Percentiles rank a stretch among this genome's conserved stretches.
Evolutionary conservation across 805 yeast species (phyloP).

Genomic region (Candida gorgasii): DNA sequence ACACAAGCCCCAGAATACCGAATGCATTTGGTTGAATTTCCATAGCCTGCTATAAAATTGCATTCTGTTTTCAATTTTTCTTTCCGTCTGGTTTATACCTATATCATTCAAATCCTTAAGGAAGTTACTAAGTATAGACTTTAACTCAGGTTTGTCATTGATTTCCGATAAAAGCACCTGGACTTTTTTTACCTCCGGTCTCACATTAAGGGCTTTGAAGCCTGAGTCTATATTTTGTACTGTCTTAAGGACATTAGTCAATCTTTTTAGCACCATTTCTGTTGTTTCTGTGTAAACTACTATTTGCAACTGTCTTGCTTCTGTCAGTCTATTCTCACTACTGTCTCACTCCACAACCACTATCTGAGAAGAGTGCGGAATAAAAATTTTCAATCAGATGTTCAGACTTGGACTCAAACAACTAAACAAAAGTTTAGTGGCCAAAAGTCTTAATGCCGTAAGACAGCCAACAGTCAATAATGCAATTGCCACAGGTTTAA

Average conservation of each 20-base stretch:
- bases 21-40: conserved; percentile 31
- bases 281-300: too few species aligned
- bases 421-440: conserved; percentile 3
- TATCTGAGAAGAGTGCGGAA: too few species aligned
- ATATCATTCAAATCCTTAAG: conserved; percentile 28
- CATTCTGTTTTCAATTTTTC: conserved; percentile 5
- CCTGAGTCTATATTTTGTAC: conserved; percentile 12
- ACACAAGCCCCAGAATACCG: conserved; percentile 41
- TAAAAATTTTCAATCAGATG: conserved; percentile 3
- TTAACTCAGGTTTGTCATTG: conserved; percentile 27
- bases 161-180: conserved; percentile 25
- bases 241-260: background rate
- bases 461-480: background rate
- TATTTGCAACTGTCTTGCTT: too few species aligned
- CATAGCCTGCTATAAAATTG: conserved; percentile 8
- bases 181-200: conserved; percentile 24
- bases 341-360: too few species aligned
- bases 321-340: too few species aligned
- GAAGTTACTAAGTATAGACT: conserved; percentile 30
- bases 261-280: conserved; percentile 2
- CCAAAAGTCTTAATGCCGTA: too few species aligned
- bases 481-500: background rate
- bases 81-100: conserved; percentile 15
- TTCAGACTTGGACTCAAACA: conserved; percentile 7
- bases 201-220: conserved; percentile 18